Evolutionary conservation across 2,329 filamentous ascomycete species (phyloP), one percentile per base, ranked within the genome.

Genomic region (Arthrobotrys iridis): DNA sequence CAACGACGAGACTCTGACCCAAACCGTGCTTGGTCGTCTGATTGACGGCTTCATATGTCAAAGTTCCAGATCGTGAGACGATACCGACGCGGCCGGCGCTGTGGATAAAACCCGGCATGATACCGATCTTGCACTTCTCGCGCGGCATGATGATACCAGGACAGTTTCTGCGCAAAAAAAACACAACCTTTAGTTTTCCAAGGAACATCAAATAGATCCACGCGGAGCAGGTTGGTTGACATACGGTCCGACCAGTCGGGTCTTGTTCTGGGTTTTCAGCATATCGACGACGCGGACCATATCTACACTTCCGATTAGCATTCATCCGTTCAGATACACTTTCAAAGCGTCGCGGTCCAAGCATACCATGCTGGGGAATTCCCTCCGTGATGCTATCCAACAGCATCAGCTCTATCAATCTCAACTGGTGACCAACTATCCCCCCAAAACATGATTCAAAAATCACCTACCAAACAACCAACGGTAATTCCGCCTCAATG

Each of bases 91-190:
- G 93, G 81, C 95, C 95, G 84, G 93, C 93, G 89, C 98, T 98
- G 90, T 99, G 95, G 86, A 99, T 98, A 88, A 98, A 97, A 81
- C 95, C 95, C 78, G 95, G 93, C 95, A 99, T 98, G 86, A 99
- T 99, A 83, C 95, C 95, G 82, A 99, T 98, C 87, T 99, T 99
- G 89, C 95, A 99, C 89, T 96, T 94, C 2, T 76, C 72, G 81
- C 94, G 95, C 85, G 89, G 80, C 45, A 67, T 94, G 84, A 98
- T 98, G 85, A 98, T 94, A 83, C 94, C 95, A 78, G 95, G 95
- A 87, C 95, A 99, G 87, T 98, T 99, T 82, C 68, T 75, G 26
- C 20, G 55, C 10, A 37, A 13, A 18, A 4, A 2, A 30, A 2
- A 30, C 18, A 11, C 45, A 40, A 30, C 18, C 30, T 35, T 64